phyloP scores from a whole-genome alignment of 139 green algal genomes.

The Deuterostichococcus epilithicus region DNA sequence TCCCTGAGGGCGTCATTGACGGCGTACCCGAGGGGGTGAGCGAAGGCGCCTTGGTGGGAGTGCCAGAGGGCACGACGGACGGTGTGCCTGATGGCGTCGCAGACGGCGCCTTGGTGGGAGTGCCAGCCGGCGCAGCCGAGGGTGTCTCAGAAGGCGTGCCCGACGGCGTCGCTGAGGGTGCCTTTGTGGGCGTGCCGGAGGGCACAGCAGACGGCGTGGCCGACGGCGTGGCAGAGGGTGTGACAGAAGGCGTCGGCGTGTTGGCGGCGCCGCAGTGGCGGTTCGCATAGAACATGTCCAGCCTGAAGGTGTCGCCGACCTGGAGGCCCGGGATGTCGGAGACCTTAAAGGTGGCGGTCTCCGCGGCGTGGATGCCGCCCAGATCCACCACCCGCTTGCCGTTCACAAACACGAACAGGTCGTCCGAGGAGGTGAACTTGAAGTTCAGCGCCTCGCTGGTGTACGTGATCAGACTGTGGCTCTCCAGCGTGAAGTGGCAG shows the following conservation, averaged over 20 bases:
- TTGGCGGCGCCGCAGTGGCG: not conserved
- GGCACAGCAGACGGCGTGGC: no score
- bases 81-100: no score
- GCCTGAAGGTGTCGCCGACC: not conserved
- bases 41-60: no score
- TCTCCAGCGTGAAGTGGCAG: slow-evolving; percentile 1
- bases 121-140: no score
- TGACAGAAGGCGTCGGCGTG: not conserved
- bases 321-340: not conserved
- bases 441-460: not conserved
- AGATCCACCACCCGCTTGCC: not conserved
- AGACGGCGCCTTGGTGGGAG: no score
- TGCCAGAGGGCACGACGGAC: no score
- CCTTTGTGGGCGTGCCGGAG: no score
- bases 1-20: no score
- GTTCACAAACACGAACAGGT: not conserved
- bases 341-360: not conserved
- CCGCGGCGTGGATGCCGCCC: not conserved
- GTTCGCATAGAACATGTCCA: not conserved
- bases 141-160: no score
- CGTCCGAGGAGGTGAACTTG: not conserved
- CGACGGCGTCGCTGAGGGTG: no score
- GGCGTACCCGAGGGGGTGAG: no score
- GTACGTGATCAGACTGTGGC: not conserved
- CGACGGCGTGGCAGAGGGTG: not conserved